Percentiles rank a stretch among this genome's conserved stretches.
Evolutionary conservation across 352 stramenopile species (phyloP).

Genomic region (Pythium vanterpoolii): DNA sequence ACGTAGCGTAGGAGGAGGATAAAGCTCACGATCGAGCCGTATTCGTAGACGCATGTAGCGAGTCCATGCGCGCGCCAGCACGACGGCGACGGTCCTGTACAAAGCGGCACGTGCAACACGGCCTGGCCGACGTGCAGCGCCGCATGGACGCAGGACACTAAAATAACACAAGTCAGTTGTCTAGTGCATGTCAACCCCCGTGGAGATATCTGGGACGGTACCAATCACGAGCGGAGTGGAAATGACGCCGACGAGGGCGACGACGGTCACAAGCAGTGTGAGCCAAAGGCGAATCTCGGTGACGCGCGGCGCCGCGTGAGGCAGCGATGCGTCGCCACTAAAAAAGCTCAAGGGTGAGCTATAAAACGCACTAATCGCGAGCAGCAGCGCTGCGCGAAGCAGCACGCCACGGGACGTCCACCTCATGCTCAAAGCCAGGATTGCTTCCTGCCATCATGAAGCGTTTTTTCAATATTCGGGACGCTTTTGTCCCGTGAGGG

Average conservation of each 20-base stretch:
- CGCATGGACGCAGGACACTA: slow-evolving; percentile 21
- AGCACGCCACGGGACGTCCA: slow-evolving; percentile 16
- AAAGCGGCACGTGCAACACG: slow-evolving; percentile 3
- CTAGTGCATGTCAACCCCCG: neutral
- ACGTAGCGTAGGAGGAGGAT: slow-evolving; percentile 34
- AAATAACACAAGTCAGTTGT: neutral
- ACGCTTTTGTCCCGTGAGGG: neutral
- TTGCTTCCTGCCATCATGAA: neutral
- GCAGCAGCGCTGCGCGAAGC: slow-evolving; percentile 18
- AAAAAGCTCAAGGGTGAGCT: slow-evolving; percentile 11
- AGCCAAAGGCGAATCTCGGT: slow-evolving; percentile 18
- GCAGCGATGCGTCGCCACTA: neutral
- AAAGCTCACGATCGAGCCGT: slow-evolving; percentile 28
- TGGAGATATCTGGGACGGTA: neutral
- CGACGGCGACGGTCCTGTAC: slow-evolving; percentile 1
- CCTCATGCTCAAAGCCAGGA: neutral
- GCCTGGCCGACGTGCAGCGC: slow-evolving; percentile 16
- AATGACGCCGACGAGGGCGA: slow-evolving; percentile 22
- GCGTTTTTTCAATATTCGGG: no score
- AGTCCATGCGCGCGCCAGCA: slow-evolving; percentile 9
- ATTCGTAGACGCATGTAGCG: slow-evolving; percentile 26
- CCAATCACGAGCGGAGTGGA: slow-evolving; percentile 24
- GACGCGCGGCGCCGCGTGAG: neutral
- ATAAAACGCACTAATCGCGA: slow-evolving; percentile 14
- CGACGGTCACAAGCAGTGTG: slow-evolving; percentile 15